Percentiles rank a stretch among this genome's conserved stretches.
phyloP scores from a whole-genome alignment of 495 filamentous ascomycete species.

The Endocarpon pusillum region DNA sequence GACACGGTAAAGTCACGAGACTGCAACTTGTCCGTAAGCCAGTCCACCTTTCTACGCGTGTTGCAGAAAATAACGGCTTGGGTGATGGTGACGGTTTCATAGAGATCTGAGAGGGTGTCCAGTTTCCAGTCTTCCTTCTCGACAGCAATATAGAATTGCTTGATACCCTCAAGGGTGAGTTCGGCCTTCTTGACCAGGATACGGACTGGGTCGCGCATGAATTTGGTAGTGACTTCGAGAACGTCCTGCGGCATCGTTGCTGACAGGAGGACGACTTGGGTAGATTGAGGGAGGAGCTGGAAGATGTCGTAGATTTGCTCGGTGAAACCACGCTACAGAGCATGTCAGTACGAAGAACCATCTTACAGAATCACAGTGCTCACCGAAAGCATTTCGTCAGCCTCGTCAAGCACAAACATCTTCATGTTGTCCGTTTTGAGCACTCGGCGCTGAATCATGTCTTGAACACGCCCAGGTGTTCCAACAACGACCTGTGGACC shows the following conservation, averaged over 20 bases:
- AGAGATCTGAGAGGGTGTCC: constrained; percentile 97
- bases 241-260: constrained; percentile 97
- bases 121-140: constrained; percentile 99
- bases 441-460: constrained; percentile 97
- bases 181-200: constrained; percentile 99
- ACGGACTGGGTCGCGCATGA: constrained; percentile 98
- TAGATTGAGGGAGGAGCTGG: constrained; percentile 86
- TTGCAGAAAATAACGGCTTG: constrained; percentile 99
- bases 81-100: constrained; percentile 97
- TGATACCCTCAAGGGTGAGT: constrained; percentile 91
- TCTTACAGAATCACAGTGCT: constrained; percentile 1
- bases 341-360: constrained; percentile 8
- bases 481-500: constrained; percentile 95
- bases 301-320: constrained; percentile 99
- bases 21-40: constrained; percentile 97
- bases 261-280: constrained; percentile 94
- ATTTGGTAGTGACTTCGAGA: constrained; percentile 97
- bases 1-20: constrained; percentile 97
- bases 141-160: constrained; percentile 98
- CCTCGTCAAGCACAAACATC: constrained; percentile 97
- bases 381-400: constrained; percentile 53
- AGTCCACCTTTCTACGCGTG: constrained; percentile 97
- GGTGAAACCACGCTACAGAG: constrained; percentile 77
- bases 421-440: constrained; percentile 91
- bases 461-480: constrained; percentile 86